A percentile compares a stretch with the other conserved stretches of the same genome.
Conservation (phyloP, 192 early-diverging fungal genomes). For the Coemansia pectinata region DNA sequence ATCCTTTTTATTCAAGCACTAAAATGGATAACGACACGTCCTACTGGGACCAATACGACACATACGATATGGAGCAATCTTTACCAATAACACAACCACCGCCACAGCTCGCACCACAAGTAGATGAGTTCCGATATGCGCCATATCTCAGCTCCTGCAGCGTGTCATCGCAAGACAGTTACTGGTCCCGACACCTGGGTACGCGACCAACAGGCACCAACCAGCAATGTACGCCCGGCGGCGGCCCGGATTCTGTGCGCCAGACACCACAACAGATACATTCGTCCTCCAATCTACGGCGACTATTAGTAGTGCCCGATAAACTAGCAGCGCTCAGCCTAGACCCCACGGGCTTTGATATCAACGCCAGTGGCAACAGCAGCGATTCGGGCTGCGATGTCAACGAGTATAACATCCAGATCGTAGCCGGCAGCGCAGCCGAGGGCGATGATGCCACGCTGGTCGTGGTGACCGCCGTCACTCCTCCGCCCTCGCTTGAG, state of each 20-base stretch:
- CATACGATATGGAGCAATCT: neutral
- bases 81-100: neutral
- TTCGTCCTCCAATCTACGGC: conserved; percentile 9
- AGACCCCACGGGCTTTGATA: neutral
- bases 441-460: conserved; percentile 6
- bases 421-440: neutral
- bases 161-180: conserved; percentile 44
- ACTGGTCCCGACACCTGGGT: conserved; percentile 46
- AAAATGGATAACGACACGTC: conserved; percentile 27
- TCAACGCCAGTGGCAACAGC: conserved; percentile 9
- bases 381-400: conserved; percentile 2
- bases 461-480: neutral
- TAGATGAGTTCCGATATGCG: neutral
- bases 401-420: neutral
- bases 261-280: neutral
- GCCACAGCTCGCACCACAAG: neutral
- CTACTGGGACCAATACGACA: conserved; percentile 51
- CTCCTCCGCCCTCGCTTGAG: neutral
- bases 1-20: neutral
- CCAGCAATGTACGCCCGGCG: neutral
- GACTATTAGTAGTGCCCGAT: conserved; percentile 43
- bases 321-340: conserved; percentile 32
- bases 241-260: neutral
- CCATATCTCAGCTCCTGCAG: neutral
- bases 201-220: neutral